Conservation (phyloP, 345 rosid genomes). For the Odontarrhena argentea region DNA sequence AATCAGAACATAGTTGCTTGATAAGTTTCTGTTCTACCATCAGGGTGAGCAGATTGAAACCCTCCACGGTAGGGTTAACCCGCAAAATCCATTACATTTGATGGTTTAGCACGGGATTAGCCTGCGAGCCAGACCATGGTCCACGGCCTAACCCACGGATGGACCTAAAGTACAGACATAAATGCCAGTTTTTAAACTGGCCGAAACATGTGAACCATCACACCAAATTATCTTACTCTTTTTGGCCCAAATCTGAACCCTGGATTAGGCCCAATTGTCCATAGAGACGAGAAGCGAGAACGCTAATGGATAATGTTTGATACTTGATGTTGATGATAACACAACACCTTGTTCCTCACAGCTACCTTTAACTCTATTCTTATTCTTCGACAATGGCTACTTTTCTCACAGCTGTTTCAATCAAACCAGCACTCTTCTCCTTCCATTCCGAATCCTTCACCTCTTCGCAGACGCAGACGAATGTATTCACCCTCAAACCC, state of each 20-base stretch:
- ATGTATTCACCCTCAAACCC: constrained; percentile 16
- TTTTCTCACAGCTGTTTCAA: constrained; percentile 32
- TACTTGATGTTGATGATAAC: constrained; percentile 3
- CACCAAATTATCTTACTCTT: background rate
- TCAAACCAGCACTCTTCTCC: constrained; percentile 33
- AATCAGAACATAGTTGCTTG: too few species aligned
- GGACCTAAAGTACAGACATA: too few species aligned
- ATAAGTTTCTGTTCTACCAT: too few species aligned
- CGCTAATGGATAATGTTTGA: constrained; percentile 30
- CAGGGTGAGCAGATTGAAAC: too few species aligned
- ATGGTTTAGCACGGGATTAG: too few species aligned
- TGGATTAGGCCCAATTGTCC: background rate
- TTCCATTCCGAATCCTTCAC: constrained; percentile 28
- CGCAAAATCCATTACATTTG: too few species aligned
- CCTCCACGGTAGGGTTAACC: too few species aligned
- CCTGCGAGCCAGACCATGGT: too few species aligned
- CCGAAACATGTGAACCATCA: background rate
- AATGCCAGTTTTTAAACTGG: background rate
- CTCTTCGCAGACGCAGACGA: background rate
- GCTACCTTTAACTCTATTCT: background rate
- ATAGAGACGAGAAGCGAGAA: constrained; percentile 3
- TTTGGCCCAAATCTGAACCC: background rate
- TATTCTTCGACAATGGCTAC: constrained; percentile 35
- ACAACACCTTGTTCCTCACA: background rate
- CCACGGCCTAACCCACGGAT: too few species aligned